A percentile compares a stretch with the other conserved stretches of the same genome.
Evolutionary conservation across 371 early-diverging fungal genomes (phyloP).

Genomic region (Modicella reniformis): DNA sequence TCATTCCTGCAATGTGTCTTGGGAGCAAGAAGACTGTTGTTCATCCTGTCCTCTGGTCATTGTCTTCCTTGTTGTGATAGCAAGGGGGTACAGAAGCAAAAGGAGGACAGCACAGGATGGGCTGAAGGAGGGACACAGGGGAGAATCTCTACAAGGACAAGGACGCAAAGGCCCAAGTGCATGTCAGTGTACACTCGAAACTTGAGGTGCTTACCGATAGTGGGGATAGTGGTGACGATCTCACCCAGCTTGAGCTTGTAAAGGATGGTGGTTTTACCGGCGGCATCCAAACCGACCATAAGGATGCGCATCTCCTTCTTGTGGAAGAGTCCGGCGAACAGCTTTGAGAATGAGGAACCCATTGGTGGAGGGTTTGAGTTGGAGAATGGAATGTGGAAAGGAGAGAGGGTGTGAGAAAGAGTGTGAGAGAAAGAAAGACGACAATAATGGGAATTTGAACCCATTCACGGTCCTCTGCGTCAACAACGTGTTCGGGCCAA

Average conservation of each 20-base stretch:
- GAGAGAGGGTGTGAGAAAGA: constrained; percentile 6
- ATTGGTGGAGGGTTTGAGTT: constrained; percentile 45
- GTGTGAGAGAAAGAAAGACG: not conserved
- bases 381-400: constrained; percentile 9
- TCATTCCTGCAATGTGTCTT: not conserved
- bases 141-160: not conserved
- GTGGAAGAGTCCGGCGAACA: constrained; percentile 62
- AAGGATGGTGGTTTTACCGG: constrained; percentile 93
- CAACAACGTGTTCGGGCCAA: too few species aligned
- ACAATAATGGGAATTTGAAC: not conserved
- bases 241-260: constrained; percentile 93
- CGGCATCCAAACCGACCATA: constrained; percentile 94
- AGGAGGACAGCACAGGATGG: not conserved
- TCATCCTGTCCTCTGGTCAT: not conserved
- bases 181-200: constrained; percentile 6
- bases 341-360: constrained; percentile 68
- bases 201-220: constrained; percentile 72
- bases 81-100: not conserved
- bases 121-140: not conserved
- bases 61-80: too few species aligned
- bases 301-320: constrained; percentile 91
- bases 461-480: too few species aligned
- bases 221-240: constrained; percentile 98
- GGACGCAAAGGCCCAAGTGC: not conserved
- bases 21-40: not conserved